Base-by-base conservation (phyloP, 257 asterid genomes). In the Fraxinus excelsior region DNA sequence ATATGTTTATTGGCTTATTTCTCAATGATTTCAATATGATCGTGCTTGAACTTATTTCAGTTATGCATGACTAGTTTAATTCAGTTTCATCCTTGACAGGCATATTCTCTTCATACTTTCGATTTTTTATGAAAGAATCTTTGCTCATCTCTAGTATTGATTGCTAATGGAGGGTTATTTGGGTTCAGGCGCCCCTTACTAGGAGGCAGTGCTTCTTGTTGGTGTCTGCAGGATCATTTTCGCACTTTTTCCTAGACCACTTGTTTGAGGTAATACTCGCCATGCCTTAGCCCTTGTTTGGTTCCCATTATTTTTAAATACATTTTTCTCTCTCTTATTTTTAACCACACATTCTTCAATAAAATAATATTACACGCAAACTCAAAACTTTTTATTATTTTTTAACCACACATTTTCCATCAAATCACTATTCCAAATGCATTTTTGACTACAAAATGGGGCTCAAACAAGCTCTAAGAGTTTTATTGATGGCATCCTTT, bases 181-280 rank as follows among this genome's bases (percentile, higher is more conserved):
- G 11, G 71, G 69, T 77, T 76, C 87, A 94, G 98, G 92, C 84
- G 49, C 89, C 97, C 3, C 86, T 94, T 18, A 88, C 89, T 0
- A 85, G 71, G 80, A 79, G 78, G 79, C 98, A 90, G 77, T 92
- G 97, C 88, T 90, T 94, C 85, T 77, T 88, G 78, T 73, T 94
- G 89, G 67, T 86, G 80, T 87, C 89, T 58, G 98, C 97, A 0
- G 98, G 97, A 77, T 91, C 98, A 26, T 87, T 90, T n/a, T 92
- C 98, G 4, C 98, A 94, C 80, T 92, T 94, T 83, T 94, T 91
- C 91, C 82, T 94, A 18, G 98, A 94, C 77, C 96, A 94, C 85
- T 80, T 94, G 73, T 94, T 92, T 82, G 98, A 92, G 98, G 98
- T 92, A 86, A 81, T 40, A 16, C 72, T 37, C 35, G 1, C 14